Base-by-base conservation (phyloP, 2,329 filamentous ascomycete species). In the Colletotrichum tropicale region DNA sequence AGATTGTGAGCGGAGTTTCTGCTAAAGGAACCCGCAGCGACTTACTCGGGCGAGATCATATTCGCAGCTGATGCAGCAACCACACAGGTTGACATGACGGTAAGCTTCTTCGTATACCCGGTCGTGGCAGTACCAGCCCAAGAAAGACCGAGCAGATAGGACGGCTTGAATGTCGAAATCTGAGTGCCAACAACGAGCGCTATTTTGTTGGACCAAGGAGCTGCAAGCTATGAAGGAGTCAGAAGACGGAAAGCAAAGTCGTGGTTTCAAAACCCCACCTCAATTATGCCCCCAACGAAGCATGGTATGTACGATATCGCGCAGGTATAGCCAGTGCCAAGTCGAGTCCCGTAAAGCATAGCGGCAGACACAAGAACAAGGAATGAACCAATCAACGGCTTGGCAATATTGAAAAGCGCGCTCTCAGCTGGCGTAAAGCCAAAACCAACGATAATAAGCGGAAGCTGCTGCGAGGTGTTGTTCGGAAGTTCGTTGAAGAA, bases 41-140 rank as follows among this genome's bases (percentile, higher is more conserved):
- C 80, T 76, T 72, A 81, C 80, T 81, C 80, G 3, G 80, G 80
- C 1, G 80, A 82, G 38, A 82, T 80, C 78, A 82, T 82, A 62
- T 81, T 80, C 12, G 79, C 79, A 10, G 77, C 78, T 8, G 79
- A 74, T 10, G 78, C 78, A 10, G 79, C 77, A 16, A 80, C 75
- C 34, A 80, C 68, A 24, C 78, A 79, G 15, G 78, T 78, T 7
- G 79, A 79, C 77, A 80, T 78, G 18, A 80, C 71, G 48, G 71
- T 76, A 3, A 79, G 76, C 62, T 80, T 80, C 70, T 79, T 79
- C 34, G 79, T 80, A 62, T 79, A 79, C 24, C 79, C 79, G 12
- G 70, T 76, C 5, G 79, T 80, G 3, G 79, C 78, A 1, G 78
- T 80, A 6, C 79, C 79, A 7, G 80, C 80, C 80, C 80, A 81